Base-by-base conservation (phyloP, 306 rosid genomes). In the Pyrus communis region DNA sequence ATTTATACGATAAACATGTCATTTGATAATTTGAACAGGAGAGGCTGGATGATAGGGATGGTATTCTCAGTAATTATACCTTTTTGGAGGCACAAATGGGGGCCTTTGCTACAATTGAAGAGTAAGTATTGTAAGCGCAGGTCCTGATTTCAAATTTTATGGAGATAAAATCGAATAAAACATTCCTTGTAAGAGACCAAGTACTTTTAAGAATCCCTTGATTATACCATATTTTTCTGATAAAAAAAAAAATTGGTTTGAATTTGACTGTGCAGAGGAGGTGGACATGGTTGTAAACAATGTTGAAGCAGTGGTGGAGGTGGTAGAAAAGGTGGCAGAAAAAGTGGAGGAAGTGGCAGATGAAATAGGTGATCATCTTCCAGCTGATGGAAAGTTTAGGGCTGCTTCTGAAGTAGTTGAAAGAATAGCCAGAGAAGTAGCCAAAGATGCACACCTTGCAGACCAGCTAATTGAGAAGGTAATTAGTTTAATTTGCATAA, bases 271-370 rank as follows among this genome's bases (percentile, higher is more conserved):
- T 54, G 40, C 14, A 88, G 96, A 86, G 65, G 67, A 76, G 83
- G 75, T 86, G 31, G 87, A 87, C 65, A 76, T 2, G 65, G 22
- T 66, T 45, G 73, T 51, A 28, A 30, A 81, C 13, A 54, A 77
- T 5, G 82, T 80, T 38, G 81, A 93, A 42, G 52, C 43, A 0
- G 84, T 85, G 18, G 87, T 73, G 19, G 89, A 85, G 45, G 49
- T 62, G 17, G 78, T 87, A 18, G 96, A 88, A 81, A 72, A 84
- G 42, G 90, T 89, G 63, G 96, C 92, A 2, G 93, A 90, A 52
- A 43, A 21, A 30, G 96, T 92, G 62, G 92, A 87, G 33, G 83
- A 89, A 31, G 79, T 83, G n/a, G 92, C 91, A 46, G 93, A 86
- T 61, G 79, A 67, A 0, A 83, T 81, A 30, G 84, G 69, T 2